Evolutionary conservation across 164 flowering plant species (phyloP), one percentile per base, ranked within the genome.

Genomic region (Chimonanthus praecox): DNA sequence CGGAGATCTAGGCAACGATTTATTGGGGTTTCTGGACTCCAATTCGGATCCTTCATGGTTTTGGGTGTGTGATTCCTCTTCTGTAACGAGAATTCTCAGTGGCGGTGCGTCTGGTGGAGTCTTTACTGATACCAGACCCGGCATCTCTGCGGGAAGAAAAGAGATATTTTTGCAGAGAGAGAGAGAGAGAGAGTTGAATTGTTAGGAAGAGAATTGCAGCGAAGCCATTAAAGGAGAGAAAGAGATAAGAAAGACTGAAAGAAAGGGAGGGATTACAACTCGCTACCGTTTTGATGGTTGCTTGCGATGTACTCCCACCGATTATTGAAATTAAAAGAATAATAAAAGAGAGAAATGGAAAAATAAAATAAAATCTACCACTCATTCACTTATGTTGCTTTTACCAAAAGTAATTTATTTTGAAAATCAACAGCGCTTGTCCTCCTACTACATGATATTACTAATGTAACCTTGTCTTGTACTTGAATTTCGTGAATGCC

Each of bases 1-100:
- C 15, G 95, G 88, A 1, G 94, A 82, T 48, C 78, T 74, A 45
- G 89, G 68, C 47, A 78, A 82, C 33, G 80, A 63, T 51, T 20
- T 77, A 21, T 67, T 63, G 46, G 80, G 64, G 5, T 78, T 81
- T 70, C 82, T 47, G 44, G 46, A 73, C 58, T 76, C 75, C 7
- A 58, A 21, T 3, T 63, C 66, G 11, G 11, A 13, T 63, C 8
- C 66, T 63, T 20, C 44, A 21, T 63, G 66, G 47, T 21, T 68
- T 13, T 68, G 76, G 58, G 68, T 68, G 58, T 68, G 67, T 6
- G 33, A 67, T 2, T 47, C 50, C 58, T 69, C 69, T 49, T 51
- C 58, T 49, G 76, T 49, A 63, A 77, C 69, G 64, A 49, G 65
- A 48, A 77, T 64, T 64, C 43, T 75, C 68, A 77, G 79, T 7